A percentile compares a stretch with the other conserved stretches of the same genome.
Conservation (phyloP, 345 rosid species). For the Brassica carinata region DNA sequence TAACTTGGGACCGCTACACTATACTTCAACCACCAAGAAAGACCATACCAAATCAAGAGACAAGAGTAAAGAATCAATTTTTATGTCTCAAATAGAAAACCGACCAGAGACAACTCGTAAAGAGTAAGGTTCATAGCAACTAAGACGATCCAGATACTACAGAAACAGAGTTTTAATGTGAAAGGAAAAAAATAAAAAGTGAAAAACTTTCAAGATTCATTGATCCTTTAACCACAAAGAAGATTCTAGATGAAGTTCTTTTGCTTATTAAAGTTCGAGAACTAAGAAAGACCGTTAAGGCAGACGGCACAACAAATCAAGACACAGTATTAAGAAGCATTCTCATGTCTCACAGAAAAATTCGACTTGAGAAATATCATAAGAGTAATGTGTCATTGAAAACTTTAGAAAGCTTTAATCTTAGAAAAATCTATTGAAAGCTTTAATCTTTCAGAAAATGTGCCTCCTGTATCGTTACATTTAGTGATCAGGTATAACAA, state of each 20-base stretch:
- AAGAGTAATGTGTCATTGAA: not conserved
- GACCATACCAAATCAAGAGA: not conserved
- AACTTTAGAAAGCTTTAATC: too few species aligned
- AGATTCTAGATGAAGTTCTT: not conserved
- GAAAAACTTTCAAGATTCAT: too few species aligned
- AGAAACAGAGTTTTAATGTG: not conserved
- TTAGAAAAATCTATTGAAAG: not conserved
- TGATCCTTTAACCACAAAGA: not conserved
- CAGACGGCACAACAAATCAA: not conserved
- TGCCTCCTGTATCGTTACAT: not conserved
- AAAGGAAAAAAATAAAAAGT: not conserved
- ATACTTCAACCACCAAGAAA: not conserved
- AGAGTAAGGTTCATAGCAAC: not conserved
- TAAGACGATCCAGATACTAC: not conserved
- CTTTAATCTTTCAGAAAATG: not conserved
- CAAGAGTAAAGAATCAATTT: not conserved
- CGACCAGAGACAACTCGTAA: not conserved
- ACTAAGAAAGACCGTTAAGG: too few species aligned
- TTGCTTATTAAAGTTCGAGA: too few species aligned
- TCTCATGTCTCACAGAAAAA: conserved; percentile 9
- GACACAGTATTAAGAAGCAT: not conserved
- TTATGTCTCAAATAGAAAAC: not conserved
- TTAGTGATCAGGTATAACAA: not conserved
- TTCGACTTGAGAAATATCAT: not conserved
- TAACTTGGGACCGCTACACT: not conserved